Conservation (phyloP, 2,329 filamentous ascomycete species). For the Fusarium multiceps region DNA sequence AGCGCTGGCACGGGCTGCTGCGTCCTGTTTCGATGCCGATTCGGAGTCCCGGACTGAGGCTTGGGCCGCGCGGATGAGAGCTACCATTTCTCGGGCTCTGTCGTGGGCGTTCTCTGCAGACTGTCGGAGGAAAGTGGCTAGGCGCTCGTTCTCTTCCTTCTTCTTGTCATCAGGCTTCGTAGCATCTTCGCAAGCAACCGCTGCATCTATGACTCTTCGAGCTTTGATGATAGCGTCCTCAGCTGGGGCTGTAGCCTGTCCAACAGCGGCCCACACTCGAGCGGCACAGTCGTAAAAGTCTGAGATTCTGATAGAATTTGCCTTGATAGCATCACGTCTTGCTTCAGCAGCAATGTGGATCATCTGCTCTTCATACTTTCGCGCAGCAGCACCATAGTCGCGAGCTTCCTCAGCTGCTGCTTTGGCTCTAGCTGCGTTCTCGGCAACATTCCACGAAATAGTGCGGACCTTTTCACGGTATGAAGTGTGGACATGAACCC, state of each 20-base stretch:
- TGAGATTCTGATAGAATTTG: neutral
- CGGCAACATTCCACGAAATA: neutral
- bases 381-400: slow-evolving; percentile 9
- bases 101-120: slow-evolving; percentile 28
- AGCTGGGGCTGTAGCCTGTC: slow-evolving; percentile 27
- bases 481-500: slow-evolving; percentile 19
- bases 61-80: slow-evolving; percentile 21
- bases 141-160: slow-evolving; percentile 10
- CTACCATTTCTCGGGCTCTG: slow-evolving; percentile 19
- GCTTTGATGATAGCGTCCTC: slow-evolving; percentile 31
- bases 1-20: slow-evolving; percentile 1
- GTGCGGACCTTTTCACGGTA: slow-evolving; percentile 23
- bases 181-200: slow-evolving; percentile 18
- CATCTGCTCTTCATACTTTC: slow-evolving; percentile 31
- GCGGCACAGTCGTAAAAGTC: slow-evolving; percentile 28
- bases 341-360: slow-evolving; percentile 1
- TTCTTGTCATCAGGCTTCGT: slow-evolving; percentile 28
- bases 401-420: slow-evolving; percentile 16
- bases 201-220: slow-evolving; percentile 18
- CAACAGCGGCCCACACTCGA: slow-evolving; percentile 24
- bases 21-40: slow-evolving; percentile 15
- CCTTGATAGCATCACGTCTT: slow-evolving; percentile 11
- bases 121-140: slow-evolving; percentile 24
- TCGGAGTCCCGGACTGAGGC: slow-evolving; percentile 20
- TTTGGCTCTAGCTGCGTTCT: slow-evolving; percentile 23